Evolutionary conservation across 345 rosid genomes (phyloP), one percentile per base, ranked within the genome.

Genomic region (Mercurialis annua): DNA sequence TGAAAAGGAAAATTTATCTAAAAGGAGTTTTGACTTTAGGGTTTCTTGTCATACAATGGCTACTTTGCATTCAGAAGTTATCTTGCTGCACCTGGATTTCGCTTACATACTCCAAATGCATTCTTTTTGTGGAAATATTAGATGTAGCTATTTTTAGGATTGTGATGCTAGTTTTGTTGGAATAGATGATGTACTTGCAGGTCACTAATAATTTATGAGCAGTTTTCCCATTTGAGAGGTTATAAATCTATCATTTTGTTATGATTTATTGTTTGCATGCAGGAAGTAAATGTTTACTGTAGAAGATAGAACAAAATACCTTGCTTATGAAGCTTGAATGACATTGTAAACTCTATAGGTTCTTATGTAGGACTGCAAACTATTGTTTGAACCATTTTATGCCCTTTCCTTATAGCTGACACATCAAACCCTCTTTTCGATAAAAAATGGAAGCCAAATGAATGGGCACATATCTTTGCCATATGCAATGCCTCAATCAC

Each of bases 191-290:
- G 20, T 26, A 10, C 23, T 16, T 40, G 27, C 10, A 12, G 40
- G 3, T 17, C 2, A 36, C 1, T 27, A 21, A 14, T 7, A 33
- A 6, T 21, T 6, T 21, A 50, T 48, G 6, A 64, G 27, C 27
- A 29, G 7, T 7, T 64, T 46, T 64, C 11, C 27, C 54, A 64
- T 64, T 64, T 64, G 18, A 48, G 54, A 24, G n/a, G 49, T 46
- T 33, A 27, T 26, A 16, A 17, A 24, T 26, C 23, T 10, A 15
- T 44, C 33, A 8, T n/a, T 6, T 62, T 46, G 26, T 47, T 21
- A n/a, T 24, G 27, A 18, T 3, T 3, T 23, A 15, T 24, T 33
- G 29, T 0, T 11, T 31, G n/a, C 31, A 10, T 12, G 36, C 7
- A 18, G 29, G 31, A 48, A n/a, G n/a, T n/a, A 30, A 29, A 11